Evolutionary conservation across 768 basidiomycete species (phyloP), one percentile per base, ranked within the genome.

Genomic region (Kwoniella newhampshirensis): DNA sequence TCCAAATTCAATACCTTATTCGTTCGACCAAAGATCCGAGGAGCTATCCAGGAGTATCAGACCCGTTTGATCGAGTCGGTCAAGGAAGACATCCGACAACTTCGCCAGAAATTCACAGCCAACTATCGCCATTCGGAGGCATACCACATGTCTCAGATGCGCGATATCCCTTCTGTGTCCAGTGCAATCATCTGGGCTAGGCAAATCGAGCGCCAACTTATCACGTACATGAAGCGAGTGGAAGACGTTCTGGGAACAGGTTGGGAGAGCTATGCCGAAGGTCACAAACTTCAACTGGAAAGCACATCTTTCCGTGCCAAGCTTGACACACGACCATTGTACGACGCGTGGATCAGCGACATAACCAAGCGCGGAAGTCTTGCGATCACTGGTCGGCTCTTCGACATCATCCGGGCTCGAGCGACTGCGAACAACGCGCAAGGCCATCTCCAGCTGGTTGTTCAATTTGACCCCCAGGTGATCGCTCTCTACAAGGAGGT

Each of bases 241-340:
- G 96, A 98, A 71, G 94, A 98, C 74, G 96, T 99, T 2, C 85
- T 99, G 7, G 80, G 94, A 4, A 94, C 91, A 77, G 94, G 91
- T 6, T 99, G 96, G 94, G 93, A 97, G 71, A 85, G 91, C 58
- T 98, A 99, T 66, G 93, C 94, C n/a, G 96, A 99, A 69, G 96
- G 96, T 5, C 92, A 97, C 77, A 94, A 92, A 68, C 86, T 99
- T 1, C 91, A 97, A 68, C 86, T 87, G 26, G 96, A 98, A 77
- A 87, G 85, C 43, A 80, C 84, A 3, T 88, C 91, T 0, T 99
- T 99, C 83, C 85, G 91, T 43, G 89, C 89, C 77, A 99, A 98
- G 78, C 86, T 98, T 45, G 92, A 98, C 73, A 96, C 93, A 0
- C 82, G 86, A 9, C 89, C 91, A 0, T 87, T 99, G 11, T 98